These are phyloP conservation scores for Ramalina peruviana DNA, from an alignment of 495 filamentous ascomycete genomes.

Conservation along the genomic window DNA sequence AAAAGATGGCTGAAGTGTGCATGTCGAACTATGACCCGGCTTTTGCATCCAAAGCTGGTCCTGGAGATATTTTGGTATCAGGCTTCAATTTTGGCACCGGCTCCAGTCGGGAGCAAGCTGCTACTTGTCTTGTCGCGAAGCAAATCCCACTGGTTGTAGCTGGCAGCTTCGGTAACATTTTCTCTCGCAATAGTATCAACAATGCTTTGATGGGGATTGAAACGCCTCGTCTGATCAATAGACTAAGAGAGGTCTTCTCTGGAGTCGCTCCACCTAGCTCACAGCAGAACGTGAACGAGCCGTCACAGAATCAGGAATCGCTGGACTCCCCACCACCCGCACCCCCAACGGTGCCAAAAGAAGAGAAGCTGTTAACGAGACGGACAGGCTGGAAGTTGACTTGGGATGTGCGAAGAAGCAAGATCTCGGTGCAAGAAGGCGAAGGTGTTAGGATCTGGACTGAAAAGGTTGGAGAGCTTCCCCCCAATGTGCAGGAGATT, in stretches of 20 bases:
- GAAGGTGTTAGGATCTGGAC: constrained; percentile 49
- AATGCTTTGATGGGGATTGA: constrained; percentile 81
- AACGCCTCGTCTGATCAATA: constrained; percentile 54
- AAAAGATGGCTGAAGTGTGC: constrained; percentile 75
- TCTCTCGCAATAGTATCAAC: constrained; percentile 79
- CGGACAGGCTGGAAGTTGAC: constrained; percentile 78
- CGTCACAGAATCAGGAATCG: constrained; percentile 25
- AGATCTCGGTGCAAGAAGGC: constrained; percentile 58
- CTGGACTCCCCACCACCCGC: constrained; percentile 33
- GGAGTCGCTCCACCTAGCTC: constrained; percentile 3
- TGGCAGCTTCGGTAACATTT: constrained; percentile 84
- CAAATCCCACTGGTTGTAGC: constrained; percentile 72
- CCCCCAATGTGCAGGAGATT: constrained; percentile 83
- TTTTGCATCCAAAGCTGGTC: constrained; percentile 45
- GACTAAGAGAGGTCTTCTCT: constrained; percentile 44
- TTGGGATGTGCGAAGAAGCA: constrained; percentile 70
- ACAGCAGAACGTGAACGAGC: constrained; percentile 22
- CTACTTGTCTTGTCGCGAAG: constrained; percentile 77
- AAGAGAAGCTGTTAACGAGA: constrained; percentile 50
- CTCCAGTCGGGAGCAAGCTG: constrained; percentile 70
- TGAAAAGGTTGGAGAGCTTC: constrained; percentile 70
- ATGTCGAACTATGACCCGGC: constrained; percentile 82
- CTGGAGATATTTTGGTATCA: constrained; percentile 66
- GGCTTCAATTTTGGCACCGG: constrained; percentile 85
- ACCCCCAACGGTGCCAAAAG: constrained; percentile 14